These are phyloP conservation scores for Annulohypoxylon stygium DNA, from an alignment of 495 filamentous ascomycete genomes.

Conservation along the genomic window DNA sequence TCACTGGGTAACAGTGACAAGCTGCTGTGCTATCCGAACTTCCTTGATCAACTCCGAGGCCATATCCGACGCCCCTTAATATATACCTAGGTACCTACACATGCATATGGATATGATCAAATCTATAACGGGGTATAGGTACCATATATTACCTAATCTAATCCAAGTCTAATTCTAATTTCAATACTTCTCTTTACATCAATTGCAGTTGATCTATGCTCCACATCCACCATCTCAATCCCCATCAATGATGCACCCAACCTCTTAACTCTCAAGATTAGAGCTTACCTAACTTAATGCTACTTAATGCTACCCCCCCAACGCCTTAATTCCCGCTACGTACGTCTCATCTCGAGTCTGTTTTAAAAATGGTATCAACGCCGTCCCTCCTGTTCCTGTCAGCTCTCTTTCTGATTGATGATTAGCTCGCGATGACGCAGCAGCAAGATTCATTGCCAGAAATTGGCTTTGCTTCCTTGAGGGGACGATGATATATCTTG, in stretches of 20 bases:
- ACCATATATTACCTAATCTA: too few species aligned
- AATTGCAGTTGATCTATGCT: too few species aligned
- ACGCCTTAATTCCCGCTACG: slow-evolving; percentile 74
- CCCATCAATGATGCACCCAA: too few species aligned
- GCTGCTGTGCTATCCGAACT: not conserved
- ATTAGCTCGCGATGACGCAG: slow-evolving; percentile 58
- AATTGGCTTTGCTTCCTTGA: slow-evolving; percentile 52
- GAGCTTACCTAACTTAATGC: not conserved
- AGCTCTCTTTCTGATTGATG: slow-evolving; percentile 65
- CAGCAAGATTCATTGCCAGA: slow-evolving; percentile 72
- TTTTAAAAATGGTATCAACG: slow-evolving; percentile 92
- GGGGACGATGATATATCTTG: slow-evolving; percentile 89
- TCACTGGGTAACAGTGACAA: too few species aligned
- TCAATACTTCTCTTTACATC: too few species aligned
- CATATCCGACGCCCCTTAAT: too few species aligned
- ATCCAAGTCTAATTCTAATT: too few species aligned
- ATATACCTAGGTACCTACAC: too few species aligned
- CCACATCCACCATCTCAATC: too few species aligned
- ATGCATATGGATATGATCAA: too few species aligned
- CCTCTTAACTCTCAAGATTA: too few species aligned
- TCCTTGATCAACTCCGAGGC: not conserved
- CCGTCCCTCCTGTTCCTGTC: slow-evolving; percentile 89
- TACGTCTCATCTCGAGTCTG: slow-evolving; percentile 95
- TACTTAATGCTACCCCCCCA: not conserved
- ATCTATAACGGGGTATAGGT: too few species aligned